A percentile compares a stretch with the other conserved stretches of the same genome.
Conservation (phyloP, 2,329 filamentous ascomycete genomes). For the Colletotrichum sp. region DNA sequence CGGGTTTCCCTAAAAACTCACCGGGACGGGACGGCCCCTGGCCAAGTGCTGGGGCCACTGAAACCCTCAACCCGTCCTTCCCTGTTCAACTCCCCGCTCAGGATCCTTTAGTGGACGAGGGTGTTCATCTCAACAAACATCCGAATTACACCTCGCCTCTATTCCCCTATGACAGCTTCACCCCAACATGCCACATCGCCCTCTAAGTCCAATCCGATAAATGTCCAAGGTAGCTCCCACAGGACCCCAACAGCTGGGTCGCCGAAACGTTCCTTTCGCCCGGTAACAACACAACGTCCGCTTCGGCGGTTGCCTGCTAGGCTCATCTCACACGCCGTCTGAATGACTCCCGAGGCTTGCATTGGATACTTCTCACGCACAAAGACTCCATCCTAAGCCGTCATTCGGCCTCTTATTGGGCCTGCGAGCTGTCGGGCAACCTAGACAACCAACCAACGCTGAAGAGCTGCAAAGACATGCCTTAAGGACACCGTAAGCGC, state of each 20-base stretch:
- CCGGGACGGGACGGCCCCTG: neutral
- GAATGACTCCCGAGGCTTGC: neutral
- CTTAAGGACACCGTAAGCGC: neutral
- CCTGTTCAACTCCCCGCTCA: neutral
- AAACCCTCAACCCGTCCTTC: neutral
- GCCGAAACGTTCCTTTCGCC: neutral
- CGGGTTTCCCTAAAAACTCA: neutral
- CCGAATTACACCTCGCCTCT: neutral
- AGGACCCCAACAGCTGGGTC: neutral
- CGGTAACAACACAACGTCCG: neutral
- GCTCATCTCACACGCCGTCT: neutral
- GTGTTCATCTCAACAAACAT: constrained; percentile 11
- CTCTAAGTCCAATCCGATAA: neutral
- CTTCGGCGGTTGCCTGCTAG: neutral
- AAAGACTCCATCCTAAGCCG: neutral
- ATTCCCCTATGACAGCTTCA: neutral
- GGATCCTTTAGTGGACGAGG: neutral
- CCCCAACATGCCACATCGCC: constrained; percentile 17
- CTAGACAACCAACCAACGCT: neutral
- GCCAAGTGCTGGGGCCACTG: neutral
- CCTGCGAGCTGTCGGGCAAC: neutral
- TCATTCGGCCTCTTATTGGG: neutral
- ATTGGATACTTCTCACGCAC: neutral
- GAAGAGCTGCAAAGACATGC: neutral
- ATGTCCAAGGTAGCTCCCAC: neutral